Evolutionary conservation across 495 filamentous ascomycete species (phyloP).

Genomic region (Hypoxylon trugodes): DNA sequence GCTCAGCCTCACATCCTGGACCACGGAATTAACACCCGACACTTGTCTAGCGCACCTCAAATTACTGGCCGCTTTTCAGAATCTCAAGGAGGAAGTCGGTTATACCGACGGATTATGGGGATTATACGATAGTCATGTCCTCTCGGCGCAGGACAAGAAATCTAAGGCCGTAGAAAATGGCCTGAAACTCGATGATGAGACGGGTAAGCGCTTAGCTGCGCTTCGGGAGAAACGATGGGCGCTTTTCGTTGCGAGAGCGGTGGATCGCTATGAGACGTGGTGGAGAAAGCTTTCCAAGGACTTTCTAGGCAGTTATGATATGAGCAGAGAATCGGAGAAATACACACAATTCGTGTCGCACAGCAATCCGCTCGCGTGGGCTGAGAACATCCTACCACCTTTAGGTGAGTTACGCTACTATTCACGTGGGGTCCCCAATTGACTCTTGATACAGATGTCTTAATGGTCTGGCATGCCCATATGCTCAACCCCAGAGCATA

Average conservation of each 20-base stretch:
- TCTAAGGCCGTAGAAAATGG: conserved; percentile 27
- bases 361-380: conserved; percentile 34
- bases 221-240: conserved; percentile 84
- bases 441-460: conserved; percentile 68
- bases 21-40: conserved; percentile 45
- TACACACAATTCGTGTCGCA: conserved; percentile 40
- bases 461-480: conserved; percentile 92
- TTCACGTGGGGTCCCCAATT: not conserved
- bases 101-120: conserved; percentile 72
- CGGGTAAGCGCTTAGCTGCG: conserved; percentile 49
- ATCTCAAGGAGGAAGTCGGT: conserved; percentile 70
- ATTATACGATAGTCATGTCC: conserved; percentile 61
- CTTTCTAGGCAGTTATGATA: conserved; percentile 46
- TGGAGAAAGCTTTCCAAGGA: conserved; percentile 58
- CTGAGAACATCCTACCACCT: conserved; percentile 48
- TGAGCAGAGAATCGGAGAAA: conserved; percentile 20
- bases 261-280: conserved; percentile 78
- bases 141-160: conserved; percentile 34
- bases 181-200: conserved; percentile 29
- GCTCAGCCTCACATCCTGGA: conserved; percentile 43
- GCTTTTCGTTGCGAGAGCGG: conserved; percentile 76
- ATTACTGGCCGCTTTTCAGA: conserved; percentile 73
- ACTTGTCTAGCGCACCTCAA: conserved; percentile 79
- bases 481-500: conserved; percentile 83
- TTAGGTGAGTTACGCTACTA: conserved; percentile 44